Conservation (phyloP, 257 asterid species). For the Ballota nigra region DNA sequence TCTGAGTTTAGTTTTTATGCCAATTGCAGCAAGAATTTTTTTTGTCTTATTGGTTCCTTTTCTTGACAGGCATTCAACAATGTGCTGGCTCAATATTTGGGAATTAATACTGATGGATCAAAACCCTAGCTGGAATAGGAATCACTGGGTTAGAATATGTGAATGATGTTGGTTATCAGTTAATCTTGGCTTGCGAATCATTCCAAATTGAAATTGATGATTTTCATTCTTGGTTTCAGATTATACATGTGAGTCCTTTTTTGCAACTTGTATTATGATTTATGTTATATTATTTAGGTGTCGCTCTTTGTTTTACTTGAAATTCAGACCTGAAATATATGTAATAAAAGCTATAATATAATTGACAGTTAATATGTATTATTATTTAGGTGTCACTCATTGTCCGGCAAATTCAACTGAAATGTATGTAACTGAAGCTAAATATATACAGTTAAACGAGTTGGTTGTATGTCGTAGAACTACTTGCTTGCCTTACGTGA, state of each 20-base stretch:
- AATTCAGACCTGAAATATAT: background rate
- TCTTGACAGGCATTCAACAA: constrained; percentile 60
- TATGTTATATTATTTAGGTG: background rate
- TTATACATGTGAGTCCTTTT: constrained; percentile 27
- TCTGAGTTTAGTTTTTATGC: constrained; percentile 14
- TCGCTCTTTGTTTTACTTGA: background rate
- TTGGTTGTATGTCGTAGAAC: background rate
- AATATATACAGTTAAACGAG: constrained; percentile 1
- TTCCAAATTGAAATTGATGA: constrained; percentile 18
- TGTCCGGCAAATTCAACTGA: constrained; percentile 1
- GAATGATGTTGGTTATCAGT: constrained; percentile 8
- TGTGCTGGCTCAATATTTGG: constrained; percentile 69
- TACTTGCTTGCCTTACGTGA: background rate
- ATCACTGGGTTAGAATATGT: constrained; percentile 23
- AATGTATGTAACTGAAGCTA: constrained; percentile 7
- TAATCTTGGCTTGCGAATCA: constrained; percentile 26
- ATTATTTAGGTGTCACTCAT: background rate
- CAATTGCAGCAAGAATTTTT: background rate
- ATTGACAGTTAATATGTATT: background rate
- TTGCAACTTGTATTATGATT: constrained; percentile 20
- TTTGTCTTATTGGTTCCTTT: constrained; percentile 22
- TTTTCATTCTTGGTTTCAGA: constrained; percentile 29
- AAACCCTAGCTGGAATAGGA: constrained; percentile 41
- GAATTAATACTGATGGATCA: constrained; percentile 46
- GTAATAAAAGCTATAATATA: background rate